Evolutionary conservation across 2,329 filamentous ascomycete species (phyloP).

Genomic region (Ophiostoma ulmi): DNA sequence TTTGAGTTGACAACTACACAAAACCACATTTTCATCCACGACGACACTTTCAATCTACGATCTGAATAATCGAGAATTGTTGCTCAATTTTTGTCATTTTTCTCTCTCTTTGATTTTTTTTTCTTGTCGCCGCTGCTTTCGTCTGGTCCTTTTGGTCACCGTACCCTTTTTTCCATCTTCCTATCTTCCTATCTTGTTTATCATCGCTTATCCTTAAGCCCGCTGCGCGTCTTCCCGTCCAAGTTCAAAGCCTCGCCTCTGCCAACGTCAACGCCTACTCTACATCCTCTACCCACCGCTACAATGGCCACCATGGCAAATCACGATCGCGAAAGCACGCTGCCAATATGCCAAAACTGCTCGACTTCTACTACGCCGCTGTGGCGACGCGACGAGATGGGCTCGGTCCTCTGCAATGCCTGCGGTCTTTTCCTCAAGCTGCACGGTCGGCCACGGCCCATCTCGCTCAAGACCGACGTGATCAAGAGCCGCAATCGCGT

Average conservation of each 20-base stretch:
- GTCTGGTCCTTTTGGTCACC: neutral
- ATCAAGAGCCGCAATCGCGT: slow-evolving; percentile 99
- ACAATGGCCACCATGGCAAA: slow-evolving; percentile 50
- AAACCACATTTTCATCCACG: slow-evolving; percentile 4
- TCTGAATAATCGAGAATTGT: neutral
- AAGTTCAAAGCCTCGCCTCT: neutral
- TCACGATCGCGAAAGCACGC: slow-evolving; percentile 56
- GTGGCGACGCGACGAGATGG: slow-evolving; percentile 95
- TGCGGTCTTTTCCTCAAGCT: slow-evolving; percentile 97
- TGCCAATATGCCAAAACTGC: slow-evolving; percentile 97
- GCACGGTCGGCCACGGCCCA: slow-evolving; percentile 86
- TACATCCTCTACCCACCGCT: neutral
- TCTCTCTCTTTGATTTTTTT: neutral
- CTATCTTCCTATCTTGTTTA: slow-evolving; percentile 13
- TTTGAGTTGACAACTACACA: neutral
- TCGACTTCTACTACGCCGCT: slow-evolving; percentile 90
- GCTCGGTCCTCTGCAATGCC: slow-evolving; percentile 95
- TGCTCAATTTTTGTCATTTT: neutral
- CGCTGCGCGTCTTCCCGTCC: neutral
- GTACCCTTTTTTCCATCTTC: neutral
- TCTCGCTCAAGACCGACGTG: slow-evolving; percentile 96
- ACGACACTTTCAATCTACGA: neutral
- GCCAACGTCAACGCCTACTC: neutral
- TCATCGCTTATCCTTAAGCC: slow-evolving; percentile 4
- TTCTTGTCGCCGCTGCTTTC: neutral